phyloP scores from a whole-genome alignment of 2,329 filamentous ascomycete genomes.

The Spiromastix sp. region DNA sequence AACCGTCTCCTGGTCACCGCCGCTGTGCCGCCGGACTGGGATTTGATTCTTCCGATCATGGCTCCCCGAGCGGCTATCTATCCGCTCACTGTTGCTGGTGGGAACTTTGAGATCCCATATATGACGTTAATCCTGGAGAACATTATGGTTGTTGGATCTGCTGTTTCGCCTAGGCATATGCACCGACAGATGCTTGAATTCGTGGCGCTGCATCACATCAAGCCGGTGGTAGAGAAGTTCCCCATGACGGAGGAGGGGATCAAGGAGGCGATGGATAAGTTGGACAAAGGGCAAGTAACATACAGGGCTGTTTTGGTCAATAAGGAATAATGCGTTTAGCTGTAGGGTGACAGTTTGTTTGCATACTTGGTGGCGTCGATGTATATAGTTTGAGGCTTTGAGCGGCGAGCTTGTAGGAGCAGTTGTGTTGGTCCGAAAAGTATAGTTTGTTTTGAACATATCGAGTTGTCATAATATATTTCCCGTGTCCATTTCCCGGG shows the following conservation, averaged over 20 bases:
- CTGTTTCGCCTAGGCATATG: slow-evolving; percentile 27
- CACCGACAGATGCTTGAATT: slow-evolving; percentile 56
- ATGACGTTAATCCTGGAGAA: slow-evolving; percentile 14
- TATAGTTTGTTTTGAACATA: no score
- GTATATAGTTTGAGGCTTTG: no score
- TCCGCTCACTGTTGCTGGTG: slow-evolving; percentile 19
- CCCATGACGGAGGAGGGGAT: slow-evolving; percentile 42
- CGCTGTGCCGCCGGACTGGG: slow-evolving; percentile 23
- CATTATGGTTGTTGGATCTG: slow-evolving; percentile 14
- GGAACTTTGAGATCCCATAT: slow-evolving; percentile 18
- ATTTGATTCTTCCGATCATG: slow-evolving; percentile 20
- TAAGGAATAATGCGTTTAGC: no score
- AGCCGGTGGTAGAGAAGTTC: slow-evolving; percentile 55
- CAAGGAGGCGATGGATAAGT: slow-evolving; percentile 35
- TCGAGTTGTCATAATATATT: no score
- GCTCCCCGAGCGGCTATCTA: slow-evolving; percentile 21
- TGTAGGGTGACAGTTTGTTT: no score
- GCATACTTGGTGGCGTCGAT: no score
- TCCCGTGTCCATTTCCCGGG: no score
- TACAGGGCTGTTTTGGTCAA: slow-evolving; percentile 40
- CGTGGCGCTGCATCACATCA: slow-evolving; percentile 47
- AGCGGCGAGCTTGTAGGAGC: no score
- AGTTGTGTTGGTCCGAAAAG: no score
- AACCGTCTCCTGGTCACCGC: slow-evolving; percentile 28
- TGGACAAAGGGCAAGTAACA: slow-evolving; percentile 36